These are phyloP conservation scores for Blastobotrys ciferrii DNA, from an alignment of 1,139 yeast species.

Conservation along the genomic window DNA sequence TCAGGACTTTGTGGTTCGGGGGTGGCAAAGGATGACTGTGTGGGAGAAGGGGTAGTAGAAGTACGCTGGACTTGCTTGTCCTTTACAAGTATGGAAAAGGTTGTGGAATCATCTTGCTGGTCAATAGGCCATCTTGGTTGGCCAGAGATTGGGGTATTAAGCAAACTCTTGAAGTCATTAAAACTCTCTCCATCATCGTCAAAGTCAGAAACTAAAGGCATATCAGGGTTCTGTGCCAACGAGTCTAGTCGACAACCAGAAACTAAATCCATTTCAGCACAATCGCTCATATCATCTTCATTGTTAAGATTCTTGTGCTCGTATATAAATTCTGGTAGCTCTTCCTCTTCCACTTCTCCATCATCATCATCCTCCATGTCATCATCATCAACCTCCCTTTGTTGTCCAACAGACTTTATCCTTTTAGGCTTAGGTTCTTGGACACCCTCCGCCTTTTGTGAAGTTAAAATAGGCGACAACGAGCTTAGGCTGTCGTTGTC, in stretches of 20 bases:
- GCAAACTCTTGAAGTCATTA: background rate
- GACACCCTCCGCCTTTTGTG: conserved; percentile 3
- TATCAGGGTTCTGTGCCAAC: conserved; percentile 7
- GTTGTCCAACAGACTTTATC: background rate
- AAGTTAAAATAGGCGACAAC: background rate
- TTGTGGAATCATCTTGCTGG: conserved; percentile 30
- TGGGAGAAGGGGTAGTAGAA: background rate
- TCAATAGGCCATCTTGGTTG: conserved; percentile 30
- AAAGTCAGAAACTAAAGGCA: background rate
- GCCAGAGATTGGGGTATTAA: background rate
- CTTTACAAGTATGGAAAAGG: conserved; percentile 28
- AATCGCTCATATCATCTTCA: conserved; percentile 16
- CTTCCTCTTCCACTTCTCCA: conserved; percentile 19
- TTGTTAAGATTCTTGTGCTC: conserved; percentile 24
- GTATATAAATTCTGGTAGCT: conserved; percentile 25
- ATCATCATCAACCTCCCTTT: background rate
- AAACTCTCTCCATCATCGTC: conserved; percentile 5
- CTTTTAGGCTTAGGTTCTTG: conserved; percentile 3
- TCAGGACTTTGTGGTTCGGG: conserved; percentile 1
- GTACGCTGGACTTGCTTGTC: background rate
- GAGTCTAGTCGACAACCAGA: conserved; percentile 5
- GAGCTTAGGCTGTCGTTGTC: background rate
- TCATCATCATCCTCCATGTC: conserved; percentile 12
- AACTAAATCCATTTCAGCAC: background rate
- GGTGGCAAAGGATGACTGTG: background rate